These are phyloP conservation scores for Elsinoe batatas DNA, from an alignment of 2,329 filamentous ascomycete species.

Conservation along the genomic window DNA sequence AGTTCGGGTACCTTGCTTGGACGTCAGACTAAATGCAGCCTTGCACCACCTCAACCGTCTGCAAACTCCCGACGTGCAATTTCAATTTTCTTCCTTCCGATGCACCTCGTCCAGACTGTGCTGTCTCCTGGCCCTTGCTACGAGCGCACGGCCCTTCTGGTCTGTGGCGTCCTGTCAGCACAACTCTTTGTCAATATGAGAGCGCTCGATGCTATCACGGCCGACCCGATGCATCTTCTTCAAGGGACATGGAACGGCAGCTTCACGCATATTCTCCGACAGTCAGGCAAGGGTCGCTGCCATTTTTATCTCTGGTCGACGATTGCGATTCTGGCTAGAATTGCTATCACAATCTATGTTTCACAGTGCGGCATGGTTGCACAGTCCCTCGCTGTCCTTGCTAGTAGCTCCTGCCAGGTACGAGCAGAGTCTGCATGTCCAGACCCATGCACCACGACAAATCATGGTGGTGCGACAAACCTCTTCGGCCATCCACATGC, in stretches of 20 bases:
- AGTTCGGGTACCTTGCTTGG: conserved; percentile 8
- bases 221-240: too few species aligned
- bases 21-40: background rate
- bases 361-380: background rate
- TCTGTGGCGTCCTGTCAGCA: too few species aligned
- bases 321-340: background rate
- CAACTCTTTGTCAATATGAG: too few species aligned
- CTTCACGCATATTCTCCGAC: too few species aligned
- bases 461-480: background rate
- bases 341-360: background rate
- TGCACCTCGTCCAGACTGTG: background rate
- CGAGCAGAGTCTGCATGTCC: background rate
- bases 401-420: background rate
- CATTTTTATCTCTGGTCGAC: too few species aligned
- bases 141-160: background rate
- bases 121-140: background rate
- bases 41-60: conserved; percentile 2
- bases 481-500: background rate
- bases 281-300: too few species aligned
- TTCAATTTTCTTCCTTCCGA: background rate
- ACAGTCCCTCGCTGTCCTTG: background rate
- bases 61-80: background rate
- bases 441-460: conserved; percentile 4
- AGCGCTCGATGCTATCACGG: too few species aligned
- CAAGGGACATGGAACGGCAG: too few species aligned